Evolutionary conservation across 441 rosid species (phyloP), one percentile per base, ranked within the genome.

Genomic region (Pelargonium myrrhifolium): DNA sequence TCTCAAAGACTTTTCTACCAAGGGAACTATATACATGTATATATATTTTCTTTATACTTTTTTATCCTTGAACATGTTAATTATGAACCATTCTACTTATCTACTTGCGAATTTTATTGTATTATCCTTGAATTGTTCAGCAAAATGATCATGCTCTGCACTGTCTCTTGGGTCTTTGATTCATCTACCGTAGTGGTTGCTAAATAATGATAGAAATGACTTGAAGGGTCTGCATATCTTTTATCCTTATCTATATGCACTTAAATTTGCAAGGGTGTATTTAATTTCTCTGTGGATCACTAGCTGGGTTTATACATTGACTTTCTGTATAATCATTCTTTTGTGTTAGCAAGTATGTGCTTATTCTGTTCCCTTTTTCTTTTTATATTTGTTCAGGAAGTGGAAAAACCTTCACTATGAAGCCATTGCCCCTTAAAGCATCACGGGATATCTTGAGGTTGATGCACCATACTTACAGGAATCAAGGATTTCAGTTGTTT

Each of bases 361-460:
- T 75, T 53, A 64, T 60, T 55, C 63, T 60, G 15, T 66, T 75
- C 70, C 9, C 7, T 35, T 42, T 62, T 62, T 31, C 10, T 14
- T 15, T 28, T 43, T 12, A 26, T 17, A 42, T 43, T 58, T 73
- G 42, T 78, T 71, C 83, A 94, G 99, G 99, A 62, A 94, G 99
- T 78, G 99, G 99, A 62, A 94, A 94, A 81, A 94, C 99, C 51
- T 94, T 71, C 67, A 94, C 99, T 35, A 94, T 94, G 99, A 85
- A 92, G 75, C 99, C 99, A 26, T 74, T 94, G 77, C 99, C 99
- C 15, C 85, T 94, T 72, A 85, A 86, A 80, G 97, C 99, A 72
- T 89, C 96, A 68, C 83, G 88, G 43, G 98, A 94, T 80, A 87
- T 94, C 45, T 85, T 94, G 87, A 87, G 97, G 83, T 77, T 88